Conservation (phyloP, 1,284 basidiomycete genomes). For the Trichosporon inkin region DNA sequence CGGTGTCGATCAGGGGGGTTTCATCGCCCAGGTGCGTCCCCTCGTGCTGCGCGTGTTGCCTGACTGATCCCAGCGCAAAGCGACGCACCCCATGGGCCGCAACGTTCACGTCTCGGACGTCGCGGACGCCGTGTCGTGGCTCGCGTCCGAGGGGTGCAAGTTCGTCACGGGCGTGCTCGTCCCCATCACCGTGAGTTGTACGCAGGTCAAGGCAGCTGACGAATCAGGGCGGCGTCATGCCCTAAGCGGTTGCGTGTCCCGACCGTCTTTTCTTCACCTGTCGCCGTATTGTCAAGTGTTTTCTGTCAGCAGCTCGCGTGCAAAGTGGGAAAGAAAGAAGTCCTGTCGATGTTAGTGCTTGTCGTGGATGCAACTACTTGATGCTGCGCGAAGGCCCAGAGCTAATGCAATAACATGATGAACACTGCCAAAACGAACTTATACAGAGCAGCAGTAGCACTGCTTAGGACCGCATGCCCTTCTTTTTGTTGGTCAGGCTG, state of each 20-base stretch:
- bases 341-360: not conserved
- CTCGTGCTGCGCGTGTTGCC: not conserved
- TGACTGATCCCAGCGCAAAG: not conserved
- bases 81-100: not conserved
- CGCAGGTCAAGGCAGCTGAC: not conserved
- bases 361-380: no score
- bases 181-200: not conserved
- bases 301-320: not conserved
- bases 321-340: not conserved
- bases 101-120: not conserved
- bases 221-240: conserved; percentile 1
- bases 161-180: conserved; percentile 4
- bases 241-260: not conserved
- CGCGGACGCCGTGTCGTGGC: not conserved
- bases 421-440: conserved; percentile 5
- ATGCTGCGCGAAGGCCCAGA: no score
- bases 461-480: conserved; percentile 39
- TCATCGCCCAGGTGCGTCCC: not conserved
- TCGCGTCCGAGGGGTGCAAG: conserved; percentile 2
- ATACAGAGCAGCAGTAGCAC: not conserved
- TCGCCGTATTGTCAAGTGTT: not conserved
- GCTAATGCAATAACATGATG: conserved; percentile 6
- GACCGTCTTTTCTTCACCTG: not conserved
- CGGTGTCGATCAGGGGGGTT: conserved; percentile 8
- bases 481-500: conserved; percentile 51